Evolutionary conservation across 2,329 filamentous ascomycete genomes (phyloP), one percentile per base, ranked within the genome.

Genomic region (Fusarium longipes): DNA sequence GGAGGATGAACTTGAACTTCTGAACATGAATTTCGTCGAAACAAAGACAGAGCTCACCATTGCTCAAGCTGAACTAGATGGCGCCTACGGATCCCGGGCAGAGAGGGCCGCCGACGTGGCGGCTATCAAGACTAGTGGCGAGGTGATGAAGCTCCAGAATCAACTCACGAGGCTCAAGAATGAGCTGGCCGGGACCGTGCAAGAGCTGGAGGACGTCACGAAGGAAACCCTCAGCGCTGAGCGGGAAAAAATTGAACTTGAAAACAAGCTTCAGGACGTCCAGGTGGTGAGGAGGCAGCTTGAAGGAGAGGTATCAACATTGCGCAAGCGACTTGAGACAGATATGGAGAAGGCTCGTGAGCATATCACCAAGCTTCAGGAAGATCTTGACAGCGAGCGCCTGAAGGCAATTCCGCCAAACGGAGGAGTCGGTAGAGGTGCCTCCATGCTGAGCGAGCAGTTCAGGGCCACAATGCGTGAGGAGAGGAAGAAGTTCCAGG

Each of bases 1-100:
- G 76, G 83, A 86, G 53, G 79, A 81, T 44, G 83, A 86, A 63
- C 71, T 86, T 33, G 84, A 86, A 49, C 76, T 78, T 54, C 78
- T 85, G 52, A 85, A 84, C 74, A 78, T 82, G 72, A 81, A 82
- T 71, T 74, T 87, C 54, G 83, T 85, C 32, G 85, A 88, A 77
- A 81, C 86, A 73, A 88, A 88, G 81, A 88, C 86, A 52, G 86
- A 89, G 71, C 80, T 87, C 60, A 87, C 86, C 43, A 83, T 88
- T 70, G 84, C 85, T 49, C 84, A 86, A 72, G 87, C 87, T 18
- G 87, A 89, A 75, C 82, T 89, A 29, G 87, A 89, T 65, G 85
- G 85, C 57, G 86, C 86, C 25, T 88, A 88, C 73, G 86, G 86
- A 57, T 83, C 84, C 57, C 83, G 86, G 60, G 82, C 84, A 58